These are phyloP conservation scores for Ascochyta viciae-villosae DNA, from an alignment of 2,329 filamentous ascomycete species.

Conservation along the genomic window DNA sequence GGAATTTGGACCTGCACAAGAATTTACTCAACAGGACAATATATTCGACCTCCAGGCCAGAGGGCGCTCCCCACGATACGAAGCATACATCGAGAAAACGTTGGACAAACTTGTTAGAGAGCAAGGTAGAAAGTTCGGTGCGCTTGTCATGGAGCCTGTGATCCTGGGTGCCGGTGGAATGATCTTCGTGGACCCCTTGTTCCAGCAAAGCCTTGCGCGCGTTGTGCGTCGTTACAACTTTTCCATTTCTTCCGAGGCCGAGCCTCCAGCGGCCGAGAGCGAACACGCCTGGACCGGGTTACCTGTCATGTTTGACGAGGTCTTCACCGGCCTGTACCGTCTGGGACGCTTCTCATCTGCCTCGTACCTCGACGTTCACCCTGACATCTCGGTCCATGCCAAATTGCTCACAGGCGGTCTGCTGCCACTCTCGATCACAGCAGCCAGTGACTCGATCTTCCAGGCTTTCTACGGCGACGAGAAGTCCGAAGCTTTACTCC, in stretches of 20 bases:
- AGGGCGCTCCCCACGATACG: slow-evolving; percentile 58
- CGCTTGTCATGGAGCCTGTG: slow-evolving; percentile 80
- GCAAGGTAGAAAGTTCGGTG: slow-evolving; percentile 73
- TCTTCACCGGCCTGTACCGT: slow-evolving; percentile 85
- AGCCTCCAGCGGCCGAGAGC: not conserved
- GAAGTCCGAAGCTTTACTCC: slow-evolving; percentile 80
- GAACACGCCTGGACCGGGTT: slow-evolving; percentile 70
- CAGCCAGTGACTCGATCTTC: slow-evolving; percentile 78
- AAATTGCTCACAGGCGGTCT: slow-evolving; percentile 85
- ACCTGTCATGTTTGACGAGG: slow-evolving; percentile 83
- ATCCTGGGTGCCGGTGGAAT: slow-evolving; percentile 85
- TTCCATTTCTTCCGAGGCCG: slow-evolving; percentile 28
- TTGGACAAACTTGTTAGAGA: slow-evolving; percentile 61
- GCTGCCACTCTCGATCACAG: slow-evolving; percentile 76
- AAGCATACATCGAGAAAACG: slow-evolving; percentile 63
- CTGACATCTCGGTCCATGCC: slow-evolving; percentile 81
- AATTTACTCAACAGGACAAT: slow-evolving; percentile 41
- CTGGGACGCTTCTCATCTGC: slow-evolving; percentile 75
- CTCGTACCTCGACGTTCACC: slow-evolving; percentile 70
- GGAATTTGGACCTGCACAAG: slow-evolving; percentile 54
- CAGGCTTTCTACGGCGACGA: slow-evolving; percentile 72
- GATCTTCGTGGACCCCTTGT: slow-evolving; percentile 83
- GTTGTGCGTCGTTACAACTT: slow-evolving; percentile 71
- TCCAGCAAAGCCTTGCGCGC: slow-evolving; percentile 74
- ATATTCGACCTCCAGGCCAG: slow-evolving; percentile 52